Evolutionary conservation across 768 basidiomycete genomes (phyloP).

Genomic region (Tylopilus felleus): DNA sequence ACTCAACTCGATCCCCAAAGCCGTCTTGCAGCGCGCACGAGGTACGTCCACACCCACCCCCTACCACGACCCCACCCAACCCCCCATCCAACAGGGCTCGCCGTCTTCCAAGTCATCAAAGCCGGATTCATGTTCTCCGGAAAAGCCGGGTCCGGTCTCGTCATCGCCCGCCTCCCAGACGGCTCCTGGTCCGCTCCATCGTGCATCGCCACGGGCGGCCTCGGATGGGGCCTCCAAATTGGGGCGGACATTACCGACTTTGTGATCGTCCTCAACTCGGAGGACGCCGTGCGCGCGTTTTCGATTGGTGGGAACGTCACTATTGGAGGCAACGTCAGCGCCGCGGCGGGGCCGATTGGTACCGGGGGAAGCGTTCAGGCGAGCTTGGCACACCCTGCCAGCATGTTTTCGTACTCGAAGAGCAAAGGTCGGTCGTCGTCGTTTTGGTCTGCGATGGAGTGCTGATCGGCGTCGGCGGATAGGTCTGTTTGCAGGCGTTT

Average conservation of each 20-base stretch:
- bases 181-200: conserved; percentile 97
- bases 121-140: conserved; percentile 95
- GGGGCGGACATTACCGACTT: conserved; percentile 96
- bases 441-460: background rate
- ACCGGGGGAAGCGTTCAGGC: conserved; percentile 90
- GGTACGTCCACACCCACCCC: conserved; percentile 43
- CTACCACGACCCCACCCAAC: background rate
- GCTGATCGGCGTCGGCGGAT: background rate
- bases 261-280: conserved; percentile 94
- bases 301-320: conserved; percentile 95
- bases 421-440: conserved; percentile 57
- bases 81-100: conserved; percentile 58
- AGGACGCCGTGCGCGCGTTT: conserved; percentile 94
- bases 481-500: conserved; percentile 94
- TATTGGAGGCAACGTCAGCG: conserved; percentile 85
- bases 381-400: conserved; percentile 85
- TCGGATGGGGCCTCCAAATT: conserved; percentile 94
- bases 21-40: conserved; percentile 83
- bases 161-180: conserved; percentile 89
- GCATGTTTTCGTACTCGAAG: conserved; percentile 97
- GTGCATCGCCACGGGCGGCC: conserved; percentile 93
- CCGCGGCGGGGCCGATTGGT: conserved; percentile 88
- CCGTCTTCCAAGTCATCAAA: conserved; percentile 91
- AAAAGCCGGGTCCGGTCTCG: conserved; percentile 89
- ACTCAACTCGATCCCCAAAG: conserved; percentile 91